phyloP scores from a whole-genome alignment of 192 early-diverging fungal species.

The Coemansia asiatica region DNA sequence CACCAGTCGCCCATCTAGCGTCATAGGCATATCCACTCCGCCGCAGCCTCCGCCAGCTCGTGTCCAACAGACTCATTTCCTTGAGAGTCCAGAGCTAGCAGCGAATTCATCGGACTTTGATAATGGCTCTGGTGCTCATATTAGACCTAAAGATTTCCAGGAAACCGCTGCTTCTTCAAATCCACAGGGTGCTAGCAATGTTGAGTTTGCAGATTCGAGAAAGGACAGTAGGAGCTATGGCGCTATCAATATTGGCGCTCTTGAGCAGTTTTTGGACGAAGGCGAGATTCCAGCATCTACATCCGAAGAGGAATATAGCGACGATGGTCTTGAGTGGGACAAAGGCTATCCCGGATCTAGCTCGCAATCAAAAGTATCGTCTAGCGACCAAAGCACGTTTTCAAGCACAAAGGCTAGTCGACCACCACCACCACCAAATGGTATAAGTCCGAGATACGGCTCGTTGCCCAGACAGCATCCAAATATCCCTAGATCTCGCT shows the following conservation, averaged over 20 bases:
- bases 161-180: background rate
- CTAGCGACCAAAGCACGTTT: slow-evolving; percentile 22
- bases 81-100: background rate
- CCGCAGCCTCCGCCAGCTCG: slow-evolving; percentile 8
- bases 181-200: background rate
- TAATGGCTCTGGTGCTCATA: background rate
- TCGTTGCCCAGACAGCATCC: background rate
- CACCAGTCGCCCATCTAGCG: slow-evolving; percentile 47
- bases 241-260: slow-evolving; percentile 41
- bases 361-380: slow-evolving; percentile 1
- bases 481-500: background rate
- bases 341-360: slow-evolving; percentile 20
- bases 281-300: slow-evolving; percentile 47
- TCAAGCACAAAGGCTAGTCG: slow-evolving; percentile 16
- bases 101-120: background rate
- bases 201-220: background rate
- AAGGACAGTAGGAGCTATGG: slow-evolving; percentile 20
- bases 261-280: slow-evolving; percentile 49
- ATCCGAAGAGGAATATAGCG: slow-evolving; percentile 27
- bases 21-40: slow-evolving; percentile 26
- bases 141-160: background rate
- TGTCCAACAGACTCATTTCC: background rate
- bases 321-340: slow-evolving; percentile 28
- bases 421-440: background rate
- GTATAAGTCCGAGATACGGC: background rate